Evolutionary conservation across 495 filamentous ascomycete species (phyloP), one percentile per base, ranked within the genome.

Genomic region (Penicillium bovifimosum): DNA sequence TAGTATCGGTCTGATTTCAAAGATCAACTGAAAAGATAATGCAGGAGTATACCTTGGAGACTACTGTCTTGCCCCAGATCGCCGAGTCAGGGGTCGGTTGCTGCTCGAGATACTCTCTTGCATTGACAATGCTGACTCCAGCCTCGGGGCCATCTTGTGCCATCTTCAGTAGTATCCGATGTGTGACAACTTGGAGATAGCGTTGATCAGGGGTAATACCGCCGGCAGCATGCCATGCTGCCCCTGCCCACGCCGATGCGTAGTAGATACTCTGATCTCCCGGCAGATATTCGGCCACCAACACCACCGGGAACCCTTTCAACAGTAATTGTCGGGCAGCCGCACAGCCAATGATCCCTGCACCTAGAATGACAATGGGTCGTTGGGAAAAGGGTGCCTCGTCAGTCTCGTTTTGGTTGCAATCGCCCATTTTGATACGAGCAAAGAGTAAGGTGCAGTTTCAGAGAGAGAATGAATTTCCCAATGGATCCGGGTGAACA

Each of bases 201-300:
- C 60, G 66, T 45, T 73, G 63, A 9, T 75, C 68, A 1, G 68
- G 58, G 7, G 60, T 63, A 46, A 75, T 71, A 6, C 70, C 69
- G 9, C 64, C 65, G 1, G 72, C 72, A 3, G 72, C 65, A 58
- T 75, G 72, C 72, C 72, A 75, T 45, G 71, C 72, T 13, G 70
- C 72, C 13, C 72, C 72, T 13, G 72, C 72, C 72, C 72, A 75
- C 10, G 72, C 72, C 6, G 72, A 75, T 17, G 72, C 70, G 53
- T 75, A 75, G 28, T 62, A 53, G n/a, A 73, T 68, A 38, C 62
- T 60, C 48, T 73, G 63, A 42, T 75, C 70, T 16, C 72, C 72
- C 0, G 72, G 72, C 5, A 75, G 56, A 52, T 66, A 73, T 48
- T 75, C 72, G 8, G 69, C 72, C 8, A 75, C 68, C 44, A 75